Conservation (phyloP, 257 asterid species). For the Solanum chiquidenum region DNA sequence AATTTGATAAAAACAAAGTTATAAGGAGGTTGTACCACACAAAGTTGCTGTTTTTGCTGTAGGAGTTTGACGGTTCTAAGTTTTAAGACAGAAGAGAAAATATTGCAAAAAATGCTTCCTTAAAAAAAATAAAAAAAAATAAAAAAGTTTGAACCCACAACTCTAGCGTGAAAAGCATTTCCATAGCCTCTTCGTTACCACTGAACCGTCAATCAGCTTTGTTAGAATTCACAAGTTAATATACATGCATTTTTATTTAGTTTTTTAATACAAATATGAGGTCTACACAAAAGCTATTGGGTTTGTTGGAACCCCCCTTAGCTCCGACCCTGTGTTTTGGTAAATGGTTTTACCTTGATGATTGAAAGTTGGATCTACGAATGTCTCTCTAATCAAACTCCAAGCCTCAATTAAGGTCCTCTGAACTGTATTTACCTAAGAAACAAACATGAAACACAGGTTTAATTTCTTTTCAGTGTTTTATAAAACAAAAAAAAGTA, state of each 20-base stretch:
- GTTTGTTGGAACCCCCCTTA: too few species aligned
- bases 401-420: slow-evolving; percentile 95
- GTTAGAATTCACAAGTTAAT: not conserved
- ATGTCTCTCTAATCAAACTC: slow-evolving; percentile 93
- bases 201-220: not conserved
- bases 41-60: not conserved
- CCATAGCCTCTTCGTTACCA: not conserved
- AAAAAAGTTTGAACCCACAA: not conserved
- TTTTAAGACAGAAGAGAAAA: not conserved
- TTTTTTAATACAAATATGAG: not conserved
- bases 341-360: slow-evolving; percentile 59
- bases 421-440: slow-evolving; percentile 78
- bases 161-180: not conserved
- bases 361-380: slow-evolving; percentile 92
- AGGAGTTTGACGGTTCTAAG: not conserved
- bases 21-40: not conserved
- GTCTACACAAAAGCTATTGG: not conserved
- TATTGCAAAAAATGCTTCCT: not conserved
- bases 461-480: not conserved
- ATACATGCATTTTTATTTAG: too few species aligned
- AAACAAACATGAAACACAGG: not conserved
- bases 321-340: not conserved
- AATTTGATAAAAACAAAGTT: not conserved
- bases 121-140: too few species aligned
- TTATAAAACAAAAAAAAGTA: not conserved